Percentiles rank a stretch among this genome's conserved stretches.
phyloP scores from a whole-genome alignment of 2,329 filamentous ascomycete species.

The Neonectria coccinea region DNA sequence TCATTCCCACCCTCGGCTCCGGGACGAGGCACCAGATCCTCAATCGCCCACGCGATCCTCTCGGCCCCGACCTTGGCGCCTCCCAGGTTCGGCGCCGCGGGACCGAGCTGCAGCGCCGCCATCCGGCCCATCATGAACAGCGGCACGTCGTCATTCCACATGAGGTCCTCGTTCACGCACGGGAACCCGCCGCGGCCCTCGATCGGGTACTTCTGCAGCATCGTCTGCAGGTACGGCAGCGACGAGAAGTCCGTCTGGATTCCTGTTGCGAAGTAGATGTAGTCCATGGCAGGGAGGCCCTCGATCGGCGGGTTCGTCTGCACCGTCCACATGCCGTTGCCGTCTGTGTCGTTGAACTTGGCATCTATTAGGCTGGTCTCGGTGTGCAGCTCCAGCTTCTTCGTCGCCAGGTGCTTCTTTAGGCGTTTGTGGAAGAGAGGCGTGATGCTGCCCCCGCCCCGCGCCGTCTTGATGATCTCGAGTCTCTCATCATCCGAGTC shows the following conservation, averaged over 20 bases:
- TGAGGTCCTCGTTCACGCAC: conserved; percentile 79
- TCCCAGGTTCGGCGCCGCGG: conserved; percentile 78
- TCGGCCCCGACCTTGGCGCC: conserved; percentile 80
- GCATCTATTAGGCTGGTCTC: conserved; percentile 67
- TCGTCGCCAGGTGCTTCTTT: conserved; percentile 66
- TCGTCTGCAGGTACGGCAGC: conserved; percentile 70
- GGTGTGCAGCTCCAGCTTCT: conserved; percentile 66
- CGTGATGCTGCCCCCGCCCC: conserved; percentile 82
- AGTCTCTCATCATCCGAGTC: conserved; percentile 77
- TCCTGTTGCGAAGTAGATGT: conserved; percentile 82
- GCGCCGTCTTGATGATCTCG: conserved; percentile 72
- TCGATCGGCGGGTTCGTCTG: conserved; percentile 64
- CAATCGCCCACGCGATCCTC: conserved; percentile 76
- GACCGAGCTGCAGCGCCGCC: conserved; percentile 75
- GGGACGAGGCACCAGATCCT: conserved; percentile 59
- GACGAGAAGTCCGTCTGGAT: conserved; percentile 71
- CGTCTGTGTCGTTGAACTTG: conserved; percentile 59
- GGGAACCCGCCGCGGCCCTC: conserved; percentile 74
- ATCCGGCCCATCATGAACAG: conserved; percentile 78
- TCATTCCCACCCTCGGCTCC: conserved; percentile 27
- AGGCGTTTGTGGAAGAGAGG: conserved; percentile 75
- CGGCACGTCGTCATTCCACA: conserved; percentile 79
- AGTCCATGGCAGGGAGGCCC: conserved; percentile 69
- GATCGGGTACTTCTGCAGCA: conserved; percentile 71
- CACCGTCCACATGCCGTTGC: conserved; percentile 53